Evolutionary conservation across 2,329 filamentous ascomycete species (phyloP), one percentile per base, ranked within the genome.

Genomic region (Monosporascus ibericus): DNA sequence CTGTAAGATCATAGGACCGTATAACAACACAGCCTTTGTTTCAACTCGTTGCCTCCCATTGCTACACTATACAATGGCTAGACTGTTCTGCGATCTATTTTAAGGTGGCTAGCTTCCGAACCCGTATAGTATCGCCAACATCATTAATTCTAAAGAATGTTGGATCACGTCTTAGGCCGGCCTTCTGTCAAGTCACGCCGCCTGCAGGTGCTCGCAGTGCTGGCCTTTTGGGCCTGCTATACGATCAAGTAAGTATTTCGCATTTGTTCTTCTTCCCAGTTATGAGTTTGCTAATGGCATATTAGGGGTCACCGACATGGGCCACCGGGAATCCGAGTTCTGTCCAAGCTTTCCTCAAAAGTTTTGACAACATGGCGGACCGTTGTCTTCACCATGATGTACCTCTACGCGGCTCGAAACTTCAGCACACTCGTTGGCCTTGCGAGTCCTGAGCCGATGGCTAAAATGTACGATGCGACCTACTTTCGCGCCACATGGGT

Each of bases 401-500:
- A 91, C 71, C 84, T 97, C 53, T 99, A 99, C 67, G 80, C 92
- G 36, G 85, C 88, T 34, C 88, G 92, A 53, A 97, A 99, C 72
- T 95, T 99, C 63, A 92, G 89, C 67, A 95, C 95, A 58, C 82
- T 99, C 5, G 81, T 96, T 53, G 90, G 91, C 3, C 82, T 99
- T 49, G 91, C 96, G 60, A 92, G 87, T 59, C 92, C 94, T 4
- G 94, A 99, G 64, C 94, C 94, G 20, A 79, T 99, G 65, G 88
- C 92, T 30, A 96, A 95, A 65, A 86, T 97, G 68, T 99, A 99
- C 73, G 90, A 89, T 51, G 80, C 90, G 49, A 85, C 88, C 27
- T 99, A 95, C 73, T 99, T 96, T 69, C 86, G 94, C 48, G 94
- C 94, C 51, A 99, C 94, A 66, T 99, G 94, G 94, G 83, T 97